Base-by-base conservation (phyloP, 2,329 filamentous ascomycete genomes). In the Nemania sp. region DNA sequence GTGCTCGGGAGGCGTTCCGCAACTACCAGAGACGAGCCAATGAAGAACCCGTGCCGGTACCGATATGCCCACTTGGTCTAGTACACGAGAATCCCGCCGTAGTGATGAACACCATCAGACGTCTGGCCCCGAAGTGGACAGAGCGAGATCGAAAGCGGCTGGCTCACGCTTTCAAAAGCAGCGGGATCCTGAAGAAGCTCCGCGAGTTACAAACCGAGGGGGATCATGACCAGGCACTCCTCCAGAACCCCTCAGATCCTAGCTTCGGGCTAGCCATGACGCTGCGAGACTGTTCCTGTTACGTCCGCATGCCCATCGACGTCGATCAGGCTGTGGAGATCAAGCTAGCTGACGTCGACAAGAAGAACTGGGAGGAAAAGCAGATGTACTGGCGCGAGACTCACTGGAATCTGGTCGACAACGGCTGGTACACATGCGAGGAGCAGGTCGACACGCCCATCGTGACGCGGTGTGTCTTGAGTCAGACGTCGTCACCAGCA, bases 241-340 rank as follows among this genome's bases (percentile, higher is more conserved):
- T 71, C 2, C 72, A 74, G 7, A 67, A 75, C 41, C 68, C 68
- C 1, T 57, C 65, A 17, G 70, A 76, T 52, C 55, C 66, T 3
- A 74, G 80, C 23, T 84, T 89, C 56, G 79, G 81, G 11, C 75
- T 89, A 6, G 88, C 88, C 51, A 93, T 93, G 89, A 92, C 90
- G 3, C 70, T 94, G 60, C 77, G 90, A 44, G 90, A 94, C 73
- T 91, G 89, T 68, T 90, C 88, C 3, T 81, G 89, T 63, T 91
- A 87, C 65, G 75, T 90, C 34, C 82, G 83, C 64, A 79, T 91
- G 51, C 71, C 71, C 6, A 56, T 61, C 15, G 66, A 71, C 37
- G 23, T 62, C 60, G 6, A 55, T 4, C 22, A 30, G n/a, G 52
- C 64, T 1, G 58, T 84, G 6, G 77, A 82, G 50, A 77, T 83